phyloP scores from a whole-genome alignment of 306 rosid genomes.

The Senna tora region DNA sequence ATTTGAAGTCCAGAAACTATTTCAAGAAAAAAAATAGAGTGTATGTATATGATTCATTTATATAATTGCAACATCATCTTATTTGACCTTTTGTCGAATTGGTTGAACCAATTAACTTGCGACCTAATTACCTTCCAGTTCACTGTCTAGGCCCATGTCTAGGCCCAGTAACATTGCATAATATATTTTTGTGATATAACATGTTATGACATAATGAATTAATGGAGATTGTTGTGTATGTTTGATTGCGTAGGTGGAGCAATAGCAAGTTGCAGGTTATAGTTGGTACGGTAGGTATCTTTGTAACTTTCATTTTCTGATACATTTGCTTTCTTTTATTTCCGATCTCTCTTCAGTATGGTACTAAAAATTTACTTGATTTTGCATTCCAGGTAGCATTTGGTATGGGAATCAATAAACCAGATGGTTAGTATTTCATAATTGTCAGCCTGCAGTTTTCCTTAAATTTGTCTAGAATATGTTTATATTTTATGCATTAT shows the following conservation, averaged over 20 bases:
- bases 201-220: slow-evolving; percentile 23
- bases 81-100: background rate
- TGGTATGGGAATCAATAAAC: slow-evolving; percentile 99
- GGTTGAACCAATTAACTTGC: background rate
- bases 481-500: background rate
- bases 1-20: too few species aligned
- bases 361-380: slow-evolving; percentile 15
- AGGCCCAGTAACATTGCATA: background rate
- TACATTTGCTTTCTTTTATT: slow-evolving; percentile 25
- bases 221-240: slow-evolving; percentile 25
- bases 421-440: slow-evolving; percentile 78
- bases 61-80: background rate
- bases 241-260: slow-evolving; percentile 78
- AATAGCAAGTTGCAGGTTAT: slow-evolving; percentile 81
- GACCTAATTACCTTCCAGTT: background rate
- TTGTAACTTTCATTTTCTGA: slow-evolving; percentile 20
- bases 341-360: slow-evolving; percentile 17
- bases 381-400: slow-evolving; percentile 84
- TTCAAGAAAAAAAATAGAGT: too few species aligned
- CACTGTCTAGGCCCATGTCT: background rate
- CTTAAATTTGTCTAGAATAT: slow-evolving; percentile 18
- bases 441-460: background rate
- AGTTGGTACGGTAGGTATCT: slow-evolving; percentile 83
- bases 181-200: slow-evolving; percentile 20
- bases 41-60: background rate